Base-by-base conservation (phyloP, 306 rosid genomes). In the Prunus dulcis region DNA sequence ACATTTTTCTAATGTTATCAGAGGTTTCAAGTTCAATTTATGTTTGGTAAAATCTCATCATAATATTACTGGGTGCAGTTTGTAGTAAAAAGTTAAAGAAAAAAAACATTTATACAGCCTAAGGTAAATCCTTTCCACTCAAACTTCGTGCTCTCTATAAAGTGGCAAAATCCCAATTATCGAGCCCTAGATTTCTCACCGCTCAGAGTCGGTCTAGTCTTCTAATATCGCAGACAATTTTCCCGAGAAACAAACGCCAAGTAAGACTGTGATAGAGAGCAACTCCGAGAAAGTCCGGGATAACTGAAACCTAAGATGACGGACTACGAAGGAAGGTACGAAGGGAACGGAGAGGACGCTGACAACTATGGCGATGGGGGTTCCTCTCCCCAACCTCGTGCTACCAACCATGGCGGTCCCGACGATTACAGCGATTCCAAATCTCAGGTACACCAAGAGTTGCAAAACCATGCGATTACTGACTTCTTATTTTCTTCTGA, bases 311-410 rank as follows among this genome's bases (percentile, higher is more conserved):
- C n/a, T 51, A 60, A 76, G 34, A 95, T 95, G 99, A 75, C 91
- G 11, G 99, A 95, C 30, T 88, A 86, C 93, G 92, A 89, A 43
- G 97, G 82, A 57, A 85, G 91, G 80, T 90, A 88, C 86, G 93
- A 89, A 75, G 91, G 85, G 1, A 89, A 92, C 76, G 93, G 91
- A 41, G 93, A 85, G 47, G 90, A 84, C 30, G 80, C 72, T 14
- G 90, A 86, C n/a, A 74, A 69, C 72, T 80, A 81, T 63, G 90
- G 71, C 32, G 91, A 80, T 46, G 82, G 83, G n/a, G 93, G 75
- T 63, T 77, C 81, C 64, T 89, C 97, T 78, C 97, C 99, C 18
- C 93, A 66, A 27, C 87, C 83, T 28, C 89, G 76, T 1, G 88
- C 83, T 28, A 34, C 79, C 19, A 77, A 81, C 67, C 87, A 86